These are phyloP conservation scores for Nevesoporus exiguus DNA, from an alignment of 768 basidiomycete genomes.

Conservation along the genomic window DNA sequence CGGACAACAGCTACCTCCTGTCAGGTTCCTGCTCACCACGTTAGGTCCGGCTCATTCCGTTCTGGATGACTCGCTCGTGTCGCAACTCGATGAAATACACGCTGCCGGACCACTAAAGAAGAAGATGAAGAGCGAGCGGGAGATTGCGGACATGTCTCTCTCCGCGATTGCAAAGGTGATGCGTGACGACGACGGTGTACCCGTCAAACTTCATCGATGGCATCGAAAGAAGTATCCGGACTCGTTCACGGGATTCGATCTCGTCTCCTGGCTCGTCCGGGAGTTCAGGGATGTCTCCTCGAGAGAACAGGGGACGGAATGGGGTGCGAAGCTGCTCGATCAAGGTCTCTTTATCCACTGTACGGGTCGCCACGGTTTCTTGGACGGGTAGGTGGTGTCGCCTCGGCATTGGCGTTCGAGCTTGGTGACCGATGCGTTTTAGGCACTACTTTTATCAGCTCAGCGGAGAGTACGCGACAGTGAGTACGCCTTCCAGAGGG, in stretches of 20 bases:
- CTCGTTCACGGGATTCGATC: constrained; percentile 84
- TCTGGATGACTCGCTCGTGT: constrained; percentile 73
- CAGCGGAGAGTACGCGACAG: constrained; percentile 70
- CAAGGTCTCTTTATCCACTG: constrained; percentile 87
- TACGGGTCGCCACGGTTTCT: constrained; percentile 71
- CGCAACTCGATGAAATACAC: constrained; percentile 78
- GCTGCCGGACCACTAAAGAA: constrained; percentile 70
- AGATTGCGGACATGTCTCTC: constrained; percentile 64
- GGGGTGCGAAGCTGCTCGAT: constrained; percentile 72
- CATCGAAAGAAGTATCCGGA: constrained; percentile 70
- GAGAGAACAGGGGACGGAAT: constrained; percentile 73
- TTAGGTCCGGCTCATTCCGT: constrained; percentile 78
- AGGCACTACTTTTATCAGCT: constrained; percentile 91
- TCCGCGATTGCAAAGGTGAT: constrained; percentile 73
- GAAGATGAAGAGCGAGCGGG: constrained; percentile 76
- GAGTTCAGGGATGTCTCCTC: constrained; percentile 88
- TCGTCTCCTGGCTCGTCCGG: constrained; percentile 89
- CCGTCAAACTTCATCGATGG: constrained; percentile 85
- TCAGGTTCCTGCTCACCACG: constrained; percentile 81
- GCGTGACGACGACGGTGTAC: constrained; percentile 79
- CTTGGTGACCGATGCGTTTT: constrained; percentile 5
- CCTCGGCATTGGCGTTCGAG: background rate
- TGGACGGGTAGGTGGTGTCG: constrained; percentile 67
- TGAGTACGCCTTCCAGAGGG: constrained; percentile 55
- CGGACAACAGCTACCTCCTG: constrained; percentile 48